phyloP scores from a whole-genome alignment of 1,284 basidiomycete species.

The Tylopilus sp. region DNA sequence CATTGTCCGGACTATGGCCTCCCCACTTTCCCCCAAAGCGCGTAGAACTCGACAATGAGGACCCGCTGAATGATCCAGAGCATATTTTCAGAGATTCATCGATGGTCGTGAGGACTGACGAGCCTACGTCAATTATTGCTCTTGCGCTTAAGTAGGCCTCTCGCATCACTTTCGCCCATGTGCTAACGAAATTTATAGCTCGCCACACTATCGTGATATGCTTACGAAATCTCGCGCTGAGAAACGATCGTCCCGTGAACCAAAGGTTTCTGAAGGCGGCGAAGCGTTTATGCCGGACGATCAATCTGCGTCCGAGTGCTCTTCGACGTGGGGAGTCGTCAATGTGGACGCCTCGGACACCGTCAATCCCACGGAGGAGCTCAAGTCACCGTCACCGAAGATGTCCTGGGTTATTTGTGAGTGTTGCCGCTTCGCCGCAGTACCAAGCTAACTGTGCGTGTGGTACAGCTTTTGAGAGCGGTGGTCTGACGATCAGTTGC shows the following conservation, averaged over 20 bases:
- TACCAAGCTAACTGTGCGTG: not conserved
- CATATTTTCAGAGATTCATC: slow-evolving; percentile 95
- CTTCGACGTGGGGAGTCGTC: slow-evolving; percentile 84
- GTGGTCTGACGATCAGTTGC: slow-evolving; percentile 91
- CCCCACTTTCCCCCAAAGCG: slow-evolving; percentile 48
- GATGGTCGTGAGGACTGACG: slow-evolving; percentile 95
- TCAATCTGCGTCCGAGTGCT: slow-evolving; percentile 71
- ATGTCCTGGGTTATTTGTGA: slow-evolving; percentile 76
- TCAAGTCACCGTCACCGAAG: slow-evolving; percentile 72
- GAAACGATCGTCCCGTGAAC: slow-evolving; percentile 64
- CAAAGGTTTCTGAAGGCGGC: slow-evolving; percentile 62
- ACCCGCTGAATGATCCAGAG: slow-evolving; percentile 72
- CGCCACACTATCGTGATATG: slow-evolving; percentile 85
- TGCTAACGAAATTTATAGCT: slow-evolving; percentile 45
- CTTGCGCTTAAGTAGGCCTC: slow-evolving; percentile 78
- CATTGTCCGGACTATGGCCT: slow-evolving; percentile 77
- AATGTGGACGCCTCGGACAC: slow-evolving; percentile 65
- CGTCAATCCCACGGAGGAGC: slow-evolving; percentile 71
- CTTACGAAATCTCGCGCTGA: slow-evolving; percentile 71
- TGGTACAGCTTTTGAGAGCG: slow-evolving; percentile 83
- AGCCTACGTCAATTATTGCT: slow-evolving; percentile 97
- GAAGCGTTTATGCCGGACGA: slow-evolving; percentile 88
- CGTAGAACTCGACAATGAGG: slow-evolving; percentile 54
- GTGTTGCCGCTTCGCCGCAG: slow-evolving; percentile 25
- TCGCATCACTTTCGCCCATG: not conserved